Evolutionary conservation across 352 stramenopile species (phyloP), one percentile per base, ranked within the genome.

Genomic region (Globisporangium rhizosaccharum): DNA sequence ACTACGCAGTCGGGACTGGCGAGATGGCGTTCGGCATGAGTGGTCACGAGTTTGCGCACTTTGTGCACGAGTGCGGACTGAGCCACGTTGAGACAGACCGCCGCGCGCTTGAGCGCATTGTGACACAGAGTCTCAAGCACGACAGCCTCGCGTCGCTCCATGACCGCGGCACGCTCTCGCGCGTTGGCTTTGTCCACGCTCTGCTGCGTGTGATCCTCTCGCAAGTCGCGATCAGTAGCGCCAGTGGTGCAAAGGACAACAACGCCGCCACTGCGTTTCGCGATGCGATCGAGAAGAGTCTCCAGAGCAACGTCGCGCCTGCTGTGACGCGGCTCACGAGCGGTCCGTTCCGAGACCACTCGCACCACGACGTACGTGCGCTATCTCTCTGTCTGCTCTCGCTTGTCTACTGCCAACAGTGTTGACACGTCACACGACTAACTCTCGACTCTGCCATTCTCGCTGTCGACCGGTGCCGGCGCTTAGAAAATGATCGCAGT

Each of bases 301-400:
- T 94, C 10, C 71, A 70, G 17, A 68, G 73, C 2, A 54, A 67
- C 23, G 33, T 94, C n/a, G 46, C 72, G 11, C 80, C 82, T 2
- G 68, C 84, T 6, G 71, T 90, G 33, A 49, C 63, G 17, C 72
- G 79, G 14, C 71, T 94, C 45, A 92, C 82, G 30, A 73, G 62
- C 4, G 84, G 84, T 0, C 81, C 79, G 2, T 88, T 94, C 44
- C 76, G 84, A 57, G 84, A 94, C 58, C 74, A 79, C 46, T 85
- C 79, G 5, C 84, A 94, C 45, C 73, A 89, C 10, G 77, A 92
- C 53, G 84, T 91, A 71, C 39, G 76, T 60, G 18, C 28, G 15
- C n/a, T 26, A 28, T 5, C 50, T 7, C 33, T 23, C 20, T 51
- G 26, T 56, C 9, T 53, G 23, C 20, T 30, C 17, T 47, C 28